Base-by-base conservation (phyloP, 805 yeast species). In the Spathaspora sp. region DNA sequence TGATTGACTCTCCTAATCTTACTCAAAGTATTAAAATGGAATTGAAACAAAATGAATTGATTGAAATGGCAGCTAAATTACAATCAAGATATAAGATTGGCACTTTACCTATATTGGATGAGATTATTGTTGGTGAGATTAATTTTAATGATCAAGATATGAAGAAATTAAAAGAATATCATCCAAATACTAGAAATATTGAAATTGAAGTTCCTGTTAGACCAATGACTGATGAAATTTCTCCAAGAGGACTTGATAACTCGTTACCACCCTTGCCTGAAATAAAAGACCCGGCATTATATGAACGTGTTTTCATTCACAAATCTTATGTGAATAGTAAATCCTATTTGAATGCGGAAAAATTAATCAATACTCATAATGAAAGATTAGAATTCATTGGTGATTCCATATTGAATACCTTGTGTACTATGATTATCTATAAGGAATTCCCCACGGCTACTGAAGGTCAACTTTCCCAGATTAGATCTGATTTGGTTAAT, bases 371-470 rank as follows among this genome's bases (percentile, higher is more conserved):
- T 48, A 72, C 84, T 1, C 92, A 89, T 59, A 89, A 93, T 65
- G 97, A 92, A 73, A 76, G 97, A 47, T 72, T 91, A 19, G 98
- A 93, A 70, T 93, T 90, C 62, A 71, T 89, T 44, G 98, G 98
- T 14, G 98, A 93, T 69, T 84, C 97, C 0, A 80, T 90, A 18
- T 70, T 93, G 53, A 87, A 89, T 62, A 79, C 79, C 49, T 72
- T 85, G n/a, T 83, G 87, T 49, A 86, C 97, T 0, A 71, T 79
- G 52, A 76, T 92, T 42, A 73, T 89, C 16, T 90, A 77, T 60
- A 75, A 80, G 26, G 67, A 78, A 50, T 87, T 86, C 59, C 94
- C 96, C 0, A 69, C 76, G 44, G 85, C 84, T 44, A 72, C 82
- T 20, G 98, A 94, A 73, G 98, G 98, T 38, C 85, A 82, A 40